Percentiles rank a stretch among this genome's conserved stretches.
Conservation (phyloP, 2,329 filamentous ascomycete genomes). For the Aspergillus sp. region DNA sequence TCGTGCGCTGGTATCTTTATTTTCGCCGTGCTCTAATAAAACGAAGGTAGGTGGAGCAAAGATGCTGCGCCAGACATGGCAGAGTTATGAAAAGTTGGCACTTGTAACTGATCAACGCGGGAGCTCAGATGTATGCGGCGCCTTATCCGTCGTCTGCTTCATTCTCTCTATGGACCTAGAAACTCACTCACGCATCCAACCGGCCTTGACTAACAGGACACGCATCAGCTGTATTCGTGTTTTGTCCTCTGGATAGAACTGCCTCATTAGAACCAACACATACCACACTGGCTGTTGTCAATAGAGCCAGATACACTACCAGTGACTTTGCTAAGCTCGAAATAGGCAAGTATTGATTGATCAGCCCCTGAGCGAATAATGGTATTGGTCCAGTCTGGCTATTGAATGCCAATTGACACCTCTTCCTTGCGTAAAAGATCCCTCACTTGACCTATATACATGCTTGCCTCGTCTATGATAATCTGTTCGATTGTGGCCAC, state of each 20-base stretch:
- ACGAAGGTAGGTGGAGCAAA: no score
- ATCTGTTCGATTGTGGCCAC: no score
- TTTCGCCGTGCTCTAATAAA: no score
- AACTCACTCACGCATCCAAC: background rate
- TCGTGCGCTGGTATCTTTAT: no score
- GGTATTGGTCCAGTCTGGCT: background rate
- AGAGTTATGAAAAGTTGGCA: no score
- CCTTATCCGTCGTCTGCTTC: no score
- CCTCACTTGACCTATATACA: background rate
- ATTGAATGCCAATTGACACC: background rate
- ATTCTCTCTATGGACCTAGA: no score
- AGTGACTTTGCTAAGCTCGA: background rate
- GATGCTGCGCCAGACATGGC: no score
- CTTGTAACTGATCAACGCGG: no score
- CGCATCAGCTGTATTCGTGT: background rate
- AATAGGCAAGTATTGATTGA: background rate
- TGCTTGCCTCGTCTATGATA: no score
- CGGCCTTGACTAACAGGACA: background rate
- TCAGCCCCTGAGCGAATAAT: background rate
- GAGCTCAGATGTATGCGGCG: no score
- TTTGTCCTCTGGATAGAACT: background rate
- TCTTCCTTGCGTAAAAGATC: background rate
- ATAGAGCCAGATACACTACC: background rate
- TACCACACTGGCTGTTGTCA: background rate
- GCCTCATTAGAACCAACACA: background rate